Base-by-base conservation (phyloP, 345 rosid species). In the Lepidium sativum region DNA sequence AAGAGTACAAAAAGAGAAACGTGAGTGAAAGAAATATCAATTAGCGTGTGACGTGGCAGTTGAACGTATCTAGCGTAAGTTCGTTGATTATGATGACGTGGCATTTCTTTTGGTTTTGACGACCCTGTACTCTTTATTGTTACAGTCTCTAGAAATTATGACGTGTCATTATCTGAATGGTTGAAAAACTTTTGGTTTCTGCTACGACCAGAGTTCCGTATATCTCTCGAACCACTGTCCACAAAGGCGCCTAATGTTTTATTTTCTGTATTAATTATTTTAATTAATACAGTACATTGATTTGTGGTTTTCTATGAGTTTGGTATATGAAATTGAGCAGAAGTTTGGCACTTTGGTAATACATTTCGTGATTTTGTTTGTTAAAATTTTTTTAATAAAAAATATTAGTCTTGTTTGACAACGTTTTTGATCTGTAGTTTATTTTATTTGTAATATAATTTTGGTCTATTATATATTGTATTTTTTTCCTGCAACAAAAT, bases 271-370 rank as follows among this genome's bases (percentile, higher is more conserved):
- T 50, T 0, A 51, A 50, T 34, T 14, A 60, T 23, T 33, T 9
- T n/a, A 9, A 37, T 16, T 29, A 17, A 44, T 12, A 8, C 14
- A 54, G n/a, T n/a, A n/a, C n/a, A n/a, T n/a, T n/a, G n/a, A n/a
- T n/a, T 65, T 54, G 59, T 71, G 70, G 70, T 55, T 64, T 64
- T 65, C 47, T 47, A 49, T 27, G 70, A 56, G 70, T 71, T 71
- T 71, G 65, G 70, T 56, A 47, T 14, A 34, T 31, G 11, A 54
- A 37, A 45, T 54, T 48, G 38, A 21, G 55, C 57, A 70, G 49
- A 62, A 62, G 63, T 63, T 54, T 43, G 61, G 51, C 63, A 70
- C 51, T 54, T 70, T 63, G 69, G 51, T 62, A n/a, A n/a, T n/a
- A 69, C 60, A 64, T 53, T 64, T 71, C 53, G 39, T 54, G 29